Base-by-base conservation (phyloP, 2,329 filamentous ascomycete species). In the Clonostachys byssicola region DNA sequence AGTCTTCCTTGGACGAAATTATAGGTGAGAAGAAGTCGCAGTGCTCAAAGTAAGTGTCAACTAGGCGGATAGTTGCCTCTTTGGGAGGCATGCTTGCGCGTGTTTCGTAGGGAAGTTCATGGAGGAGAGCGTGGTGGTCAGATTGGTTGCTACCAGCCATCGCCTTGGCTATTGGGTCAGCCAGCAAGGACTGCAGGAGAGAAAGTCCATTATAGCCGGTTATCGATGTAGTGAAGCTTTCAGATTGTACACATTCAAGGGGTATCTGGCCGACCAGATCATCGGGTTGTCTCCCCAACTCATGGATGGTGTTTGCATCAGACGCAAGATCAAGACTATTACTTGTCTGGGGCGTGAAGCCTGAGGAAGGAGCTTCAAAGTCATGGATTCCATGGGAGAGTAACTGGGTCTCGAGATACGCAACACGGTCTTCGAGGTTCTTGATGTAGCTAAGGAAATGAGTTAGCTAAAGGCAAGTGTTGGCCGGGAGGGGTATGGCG, bases 1-100 rank as follows among this genome's bases (percentile, higher is more conserved):
- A 53, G 3, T 48, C 46, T 1, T 51, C 47, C 38, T 56, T 54
- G 2, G 49, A 55, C 2, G 50, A 23, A 1, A 61, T 36, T 2
- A 61, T 49, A 2, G 57, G 57, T 0, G 56, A 61, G 42, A 61
- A 61, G 14, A 61, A 61, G 10, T 59, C 52, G 13, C 54, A 56
- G 23, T 61, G 59, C 38, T 61, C 55, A 30, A 61, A 61, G n/a
- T 61, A 61, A 0, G 56, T 55, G 5, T 56, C 50, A 0, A 49
- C 44, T 2, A 61, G 47, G 34, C 48, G 3, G 38, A 6, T 8
- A 17, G 47, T 13, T 12, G 53, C 44, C 12, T 49, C 48, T 18
- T 41, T 6, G 12, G 44, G 12, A 36, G 59, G 46, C 39, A 59
- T 12, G 3, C 42, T 47, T 5, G 34, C 47, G 30, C 6, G 34